These are phyloP conservation scores for Asterionellopsis glacialis DNA, from an alignment of 108 stramenopile species.

Conservation along the genomic window DNA sequence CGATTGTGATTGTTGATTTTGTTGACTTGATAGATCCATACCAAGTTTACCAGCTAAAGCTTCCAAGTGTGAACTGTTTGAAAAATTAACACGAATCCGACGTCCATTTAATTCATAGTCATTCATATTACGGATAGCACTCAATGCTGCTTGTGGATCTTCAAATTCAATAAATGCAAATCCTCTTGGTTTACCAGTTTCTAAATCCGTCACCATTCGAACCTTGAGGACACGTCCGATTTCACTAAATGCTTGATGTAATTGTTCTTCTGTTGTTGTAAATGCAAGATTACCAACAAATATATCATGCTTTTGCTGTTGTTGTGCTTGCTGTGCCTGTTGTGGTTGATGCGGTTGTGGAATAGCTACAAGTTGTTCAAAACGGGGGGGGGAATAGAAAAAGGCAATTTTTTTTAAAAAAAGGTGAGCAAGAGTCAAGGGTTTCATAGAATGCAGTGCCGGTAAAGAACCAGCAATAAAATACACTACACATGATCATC, in stretches of 20 bases:
- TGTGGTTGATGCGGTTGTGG: neutral
- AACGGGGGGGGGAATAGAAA: too few relatives aligned
- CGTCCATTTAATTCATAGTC: constrained; percentile 93
- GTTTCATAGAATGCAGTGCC: too few relatives aligned
- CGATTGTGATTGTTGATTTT: constrained; percentile 15
- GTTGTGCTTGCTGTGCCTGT: neutral
- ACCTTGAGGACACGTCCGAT: constrained; percentile 88
- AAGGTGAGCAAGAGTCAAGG: too few relatives aligned
- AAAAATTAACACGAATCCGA: constrained; percentile 88
- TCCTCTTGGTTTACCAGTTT: constrained; percentile 92
- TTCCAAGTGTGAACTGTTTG: constrained; percentile 86
- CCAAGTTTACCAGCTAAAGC: constrained; percentile 81
- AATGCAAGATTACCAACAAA: constrained; percentile 93
- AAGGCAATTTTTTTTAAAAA: too few relatives aligned
- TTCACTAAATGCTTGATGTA: constrained; percentile 83
- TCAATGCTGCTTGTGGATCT: constrained; percentile 91
- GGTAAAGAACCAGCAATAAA: too few relatives aligned
- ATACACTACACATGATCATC: too few relatives aligned
- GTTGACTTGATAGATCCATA: constrained; percentile 71
- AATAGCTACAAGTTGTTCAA: too few relatives aligned
- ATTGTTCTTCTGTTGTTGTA: constrained; percentile 91
- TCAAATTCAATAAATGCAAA: constrained; percentile 97
- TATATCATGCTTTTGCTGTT: constrained; percentile 59
- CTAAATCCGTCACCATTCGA: constrained; percentile 86
- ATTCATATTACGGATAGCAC: constrained; percentile 96